These are phyloP conservation scores for Beauveria bassiana DNA, from an alignment of 2,329 filamentous ascomycete genomes.

Conservation along the genomic window DNA sequence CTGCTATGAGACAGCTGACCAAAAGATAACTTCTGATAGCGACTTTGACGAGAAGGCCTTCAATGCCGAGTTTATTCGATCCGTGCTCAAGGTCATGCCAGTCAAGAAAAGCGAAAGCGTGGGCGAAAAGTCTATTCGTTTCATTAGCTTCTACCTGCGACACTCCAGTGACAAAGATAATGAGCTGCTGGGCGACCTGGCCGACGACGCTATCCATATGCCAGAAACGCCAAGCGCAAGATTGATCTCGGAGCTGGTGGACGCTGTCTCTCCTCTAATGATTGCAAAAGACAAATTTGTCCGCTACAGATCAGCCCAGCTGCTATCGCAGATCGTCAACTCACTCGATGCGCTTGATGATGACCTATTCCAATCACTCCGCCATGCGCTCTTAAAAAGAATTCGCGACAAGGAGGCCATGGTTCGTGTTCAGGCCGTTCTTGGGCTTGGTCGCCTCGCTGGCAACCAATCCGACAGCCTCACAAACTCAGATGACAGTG, in stretches of 20 bases:
- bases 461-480: conserved; percentile 68
- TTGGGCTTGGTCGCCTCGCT: conserved; percentile 79
- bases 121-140: conserved; percentile 78
- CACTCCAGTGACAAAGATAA: conserved; percentile 64
- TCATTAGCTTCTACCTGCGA: conserved; percentile 78
- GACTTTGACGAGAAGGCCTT: conserved; percentile 82
- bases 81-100: conserved; percentile 70
- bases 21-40: conserved; percentile 45
- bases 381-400: conserved; percentile 71
- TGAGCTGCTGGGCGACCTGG: conserved; percentile 51
- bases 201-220: conserved; percentile 62
- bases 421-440: conserved; percentile 83
- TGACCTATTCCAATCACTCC: conserved; percentile 76
- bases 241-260: conserved; percentile 67
- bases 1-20: conserved; percentile 53
- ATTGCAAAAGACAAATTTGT: conserved; percentile 87
- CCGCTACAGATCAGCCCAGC: conserved; percentile 80
- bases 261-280: conserved; percentile 66
- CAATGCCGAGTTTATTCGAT: conserved; percentile 77
- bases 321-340: conserved; percentile 86
- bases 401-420: conserved; percentile 91
- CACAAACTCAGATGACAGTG: conserved; percentile 61
- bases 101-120: conserved; percentile 89
- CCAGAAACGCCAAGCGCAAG: conserved; percentile 79
- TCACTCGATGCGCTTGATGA: conserved; percentile 88